phyloP scores from a whole-genome alignment of 1,284 basidiomycete genomes.

The Malassezia psittaci region DNA sequence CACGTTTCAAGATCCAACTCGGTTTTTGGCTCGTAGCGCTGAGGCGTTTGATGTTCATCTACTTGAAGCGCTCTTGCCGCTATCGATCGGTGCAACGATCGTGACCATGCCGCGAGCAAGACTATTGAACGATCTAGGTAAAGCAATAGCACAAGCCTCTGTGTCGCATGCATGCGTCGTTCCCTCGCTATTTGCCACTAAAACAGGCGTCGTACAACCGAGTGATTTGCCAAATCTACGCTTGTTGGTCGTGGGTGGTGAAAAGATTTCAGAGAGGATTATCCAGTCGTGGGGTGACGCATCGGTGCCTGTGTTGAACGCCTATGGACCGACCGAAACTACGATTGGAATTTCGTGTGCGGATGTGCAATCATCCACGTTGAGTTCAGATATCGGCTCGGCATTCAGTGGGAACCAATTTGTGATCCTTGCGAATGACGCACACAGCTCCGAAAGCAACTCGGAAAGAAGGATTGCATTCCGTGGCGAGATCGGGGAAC shows the following conservation, averaged over 20 bases:
- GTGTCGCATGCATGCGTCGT: conserved; percentile 44
- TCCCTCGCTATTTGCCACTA: conserved; percentile 41
- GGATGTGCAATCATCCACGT: conserved; percentile 20
- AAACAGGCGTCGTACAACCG: conserved; percentile 27
- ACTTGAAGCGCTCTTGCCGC: conserved; percentile 41
- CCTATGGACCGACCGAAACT: conserved; percentile 43
- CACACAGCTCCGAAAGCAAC: conserved; percentile 8
- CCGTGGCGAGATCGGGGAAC: conserved; percentile 37
- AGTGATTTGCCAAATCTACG: conserved; percentile 28
- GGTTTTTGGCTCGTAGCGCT: conserved; percentile 41
- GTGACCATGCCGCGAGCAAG: conserved; percentile 35
- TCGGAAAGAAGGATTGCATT: conserved; percentile 13
- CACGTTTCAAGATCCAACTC: conserved; percentile 19
- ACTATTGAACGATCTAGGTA: conserved; percentile 37
- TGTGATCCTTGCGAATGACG: conserved; percentile 22
- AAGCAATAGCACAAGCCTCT: conserved; percentile 27
- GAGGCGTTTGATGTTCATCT: conserved; percentile 47
- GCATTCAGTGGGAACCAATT: conserved; percentile 37
- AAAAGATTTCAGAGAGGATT: conserved; percentile 30
- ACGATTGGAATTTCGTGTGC: conserved; percentile 42
- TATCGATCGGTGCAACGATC: conserved; percentile 38
- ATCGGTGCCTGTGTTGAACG: conserved; percentile 32
- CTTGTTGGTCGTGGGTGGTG: conserved; percentile 39
- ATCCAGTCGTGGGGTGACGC: conserved; percentile 28
- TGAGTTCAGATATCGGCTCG: conserved; percentile 28